These are phyloP conservation scores for Pythium coloratum DNA, from an alignment of 352 stramenopile species.

Conservation along the genomic window DNA sequence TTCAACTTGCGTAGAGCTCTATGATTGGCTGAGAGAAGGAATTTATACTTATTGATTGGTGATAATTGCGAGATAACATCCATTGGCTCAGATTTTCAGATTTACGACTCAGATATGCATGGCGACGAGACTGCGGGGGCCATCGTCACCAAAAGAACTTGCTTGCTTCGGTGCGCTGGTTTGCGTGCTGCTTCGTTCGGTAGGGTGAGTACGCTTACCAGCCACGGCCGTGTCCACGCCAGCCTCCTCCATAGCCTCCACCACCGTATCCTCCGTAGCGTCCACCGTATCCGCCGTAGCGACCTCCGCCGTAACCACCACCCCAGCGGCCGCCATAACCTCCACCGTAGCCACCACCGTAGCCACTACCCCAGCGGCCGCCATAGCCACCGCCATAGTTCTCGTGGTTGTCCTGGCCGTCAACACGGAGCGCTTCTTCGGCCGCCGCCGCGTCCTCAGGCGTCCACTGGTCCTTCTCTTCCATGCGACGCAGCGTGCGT, in stretches of 20 bases:
- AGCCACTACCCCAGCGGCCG: background rate
- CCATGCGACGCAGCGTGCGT: background rate
- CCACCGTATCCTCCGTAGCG: background rate
- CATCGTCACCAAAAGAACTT: background rate
- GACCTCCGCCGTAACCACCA: slow-evolving; percentile 1
- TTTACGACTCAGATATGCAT: background rate
- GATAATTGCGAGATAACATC: background rate
- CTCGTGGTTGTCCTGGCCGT: background rate
- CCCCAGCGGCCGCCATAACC: background rate
- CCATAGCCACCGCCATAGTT: background rate
- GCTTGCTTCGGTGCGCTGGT: background rate
- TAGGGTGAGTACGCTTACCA: background rate
- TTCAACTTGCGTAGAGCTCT: background rate
- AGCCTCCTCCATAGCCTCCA: background rate
- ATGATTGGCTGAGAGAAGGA: background rate
- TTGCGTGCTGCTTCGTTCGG: background rate
- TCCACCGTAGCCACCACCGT: slow-evolving; percentile 1
- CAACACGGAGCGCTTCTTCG: background rate
- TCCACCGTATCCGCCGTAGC: background rate
- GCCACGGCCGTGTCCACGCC: background rate
- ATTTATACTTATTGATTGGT: background rate
- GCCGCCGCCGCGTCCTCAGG: background rate
- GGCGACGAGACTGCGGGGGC: no score
- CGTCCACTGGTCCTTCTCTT: background rate
- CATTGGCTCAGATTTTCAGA: background rate